Conservation (phyloP, 306 rosid genomes). For the Mimosa pudica region DNA sequence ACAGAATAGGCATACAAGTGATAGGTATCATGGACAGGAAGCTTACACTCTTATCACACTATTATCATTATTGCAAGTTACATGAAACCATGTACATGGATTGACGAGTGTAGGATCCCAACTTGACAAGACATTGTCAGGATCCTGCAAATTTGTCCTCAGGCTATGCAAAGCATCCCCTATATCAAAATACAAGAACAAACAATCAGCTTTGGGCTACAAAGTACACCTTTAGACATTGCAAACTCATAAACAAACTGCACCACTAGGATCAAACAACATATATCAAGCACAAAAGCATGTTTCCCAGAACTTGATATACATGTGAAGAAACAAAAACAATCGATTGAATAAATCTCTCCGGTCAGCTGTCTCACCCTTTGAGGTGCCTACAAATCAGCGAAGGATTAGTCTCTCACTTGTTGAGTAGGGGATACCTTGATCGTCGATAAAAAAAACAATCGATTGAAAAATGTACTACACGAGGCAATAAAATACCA, state of each 20-base stretch:
- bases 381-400: too few relatives aligned
- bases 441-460: too few relatives aligned
- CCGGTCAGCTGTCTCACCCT: too few relatives aligned
- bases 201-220: constrained; percentile 27
- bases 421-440: too few relatives aligned
- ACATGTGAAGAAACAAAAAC: background rate
- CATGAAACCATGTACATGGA: constrained; percentile 99
- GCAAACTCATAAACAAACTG: constrained; percentile 9
- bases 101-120: constrained; percentile 99
- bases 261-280: constrained; percentile 6
- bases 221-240: constrained; percentile 9
- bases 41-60: constrained; percentile 97
- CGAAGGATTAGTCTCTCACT: too few relatives aligned
- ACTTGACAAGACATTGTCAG: constrained; percentile 95
- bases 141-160: constrained; percentile 84
- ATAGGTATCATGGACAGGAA: constrained; percentile 33
- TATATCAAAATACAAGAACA: constrained; percentile 46
- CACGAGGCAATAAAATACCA: constrained; percentile 2
- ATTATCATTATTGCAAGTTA: constrained; percentile 96
- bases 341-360: background rate
- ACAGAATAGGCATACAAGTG: constrained; percentile 19
- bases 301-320: background rate
- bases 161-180: constrained; percentile 97
- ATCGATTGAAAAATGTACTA: background rate
- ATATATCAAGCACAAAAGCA: constrained; percentile 14